Evolutionary conservation across 1,284 basidiomycete species (phyloP).

Genomic region (Heliocybe sulcata): DNA sequence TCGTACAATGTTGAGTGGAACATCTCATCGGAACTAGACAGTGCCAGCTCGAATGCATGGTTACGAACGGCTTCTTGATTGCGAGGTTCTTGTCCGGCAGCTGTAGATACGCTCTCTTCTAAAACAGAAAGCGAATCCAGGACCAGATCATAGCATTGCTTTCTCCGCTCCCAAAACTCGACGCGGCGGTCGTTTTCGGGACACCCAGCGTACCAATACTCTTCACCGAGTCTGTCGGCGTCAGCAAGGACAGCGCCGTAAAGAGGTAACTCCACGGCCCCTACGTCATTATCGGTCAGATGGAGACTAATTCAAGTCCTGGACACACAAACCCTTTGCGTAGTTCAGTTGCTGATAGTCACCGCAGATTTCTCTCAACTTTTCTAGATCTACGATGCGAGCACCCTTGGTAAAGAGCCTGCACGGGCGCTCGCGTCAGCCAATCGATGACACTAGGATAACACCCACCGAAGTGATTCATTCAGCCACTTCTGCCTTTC

Average conservation of each 20-base stretch:
- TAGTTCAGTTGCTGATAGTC: conserved; percentile 85
- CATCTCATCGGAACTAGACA: conserved; percentile 82
- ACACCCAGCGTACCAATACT: conserved; percentile 69
- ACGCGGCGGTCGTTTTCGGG: conserved; percentile 57
- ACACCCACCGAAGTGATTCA: conserved; percentile 65
- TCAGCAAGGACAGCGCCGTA: conserved; percentile 82
- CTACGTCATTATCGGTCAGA: conserved; percentile 26
- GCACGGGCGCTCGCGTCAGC: conserved; percentile 1
- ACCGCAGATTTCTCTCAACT: conserved; percentile 76
- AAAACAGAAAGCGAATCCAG: conserved; percentile 78
- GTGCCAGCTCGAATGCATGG: conserved; percentile 78
- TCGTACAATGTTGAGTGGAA: conserved; percentile 95
- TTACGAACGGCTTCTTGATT: conserved; percentile 62
- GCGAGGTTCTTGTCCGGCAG: conserved; percentile 16
- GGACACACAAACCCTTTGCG: conserved; percentile 52
- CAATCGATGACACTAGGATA: not conserved
- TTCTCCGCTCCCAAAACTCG: conserved; percentile 52
- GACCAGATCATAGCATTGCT: conserved; percentile 78
- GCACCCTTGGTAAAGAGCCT: conserved; percentile 88
- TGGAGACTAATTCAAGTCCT: not conserved
- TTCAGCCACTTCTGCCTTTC: conserved; percentile 74
- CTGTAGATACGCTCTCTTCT: conserved; percentile 47
- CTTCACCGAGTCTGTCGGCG: conserved; percentile 67
- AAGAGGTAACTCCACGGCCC: conserved; percentile 84
- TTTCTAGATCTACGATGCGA: conserved; percentile 77